phyloP scores from a whole-genome alignment of 495 filamentous ascomycete species.

The Penicillium alfredii region DNA sequence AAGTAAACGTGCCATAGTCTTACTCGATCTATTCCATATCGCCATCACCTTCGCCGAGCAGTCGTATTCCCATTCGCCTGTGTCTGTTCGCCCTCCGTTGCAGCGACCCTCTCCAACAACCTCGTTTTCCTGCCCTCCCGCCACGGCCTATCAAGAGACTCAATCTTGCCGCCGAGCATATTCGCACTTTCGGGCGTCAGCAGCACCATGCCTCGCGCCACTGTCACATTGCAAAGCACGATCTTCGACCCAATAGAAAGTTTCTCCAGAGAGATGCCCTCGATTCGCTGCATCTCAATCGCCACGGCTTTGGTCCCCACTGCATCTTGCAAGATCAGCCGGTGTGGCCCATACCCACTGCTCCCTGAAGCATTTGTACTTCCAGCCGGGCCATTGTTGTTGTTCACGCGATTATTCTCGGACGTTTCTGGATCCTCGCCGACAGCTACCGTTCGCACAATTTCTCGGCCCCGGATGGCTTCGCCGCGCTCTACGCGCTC shows the following conservation, averaged over 20 bases:
- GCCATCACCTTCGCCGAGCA: constrained; percentile 2
- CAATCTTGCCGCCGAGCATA: constrained; percentile 82
- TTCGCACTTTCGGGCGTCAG: constrained; percentile 58
- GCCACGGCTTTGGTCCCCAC: constrained; percentile 62
- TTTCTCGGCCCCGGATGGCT: constrained; percentile 70
- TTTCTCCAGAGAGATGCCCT: constrained; percentile 56
- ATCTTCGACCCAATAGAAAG: constrained; percentile 78
- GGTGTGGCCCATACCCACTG: constrained; percentile 57
- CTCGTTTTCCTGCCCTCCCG: constrained; percentile 62
- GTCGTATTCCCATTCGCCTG: constrained; percentile 1
- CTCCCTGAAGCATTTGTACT: constrained; percentile 16
- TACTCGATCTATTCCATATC: too few species aligned
- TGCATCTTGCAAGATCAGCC: constrained; percentile 76
- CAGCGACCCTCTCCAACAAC: constrained; percentile 54
- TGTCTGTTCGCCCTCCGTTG: constrained; percentile 11
- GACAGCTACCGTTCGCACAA: constrained; percentile 63
- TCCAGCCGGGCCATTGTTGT: constrained; percentile 5
- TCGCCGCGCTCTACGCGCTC: constrained; percentile 82
- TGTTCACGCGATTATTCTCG: constrained; percentile 16
- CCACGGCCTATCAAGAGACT: constrained; percentile 72
- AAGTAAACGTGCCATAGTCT: too few species aligned
- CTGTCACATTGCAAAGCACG: constrained; percentile 56
- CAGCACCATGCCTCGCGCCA: constrained; percentile 73
- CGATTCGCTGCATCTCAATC: constrained; percentile 64
- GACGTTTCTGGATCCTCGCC: constrained; percentile 39